Conservation (phyloP, 306 rosid species). For the Ochetophila trinervis region DNA sequence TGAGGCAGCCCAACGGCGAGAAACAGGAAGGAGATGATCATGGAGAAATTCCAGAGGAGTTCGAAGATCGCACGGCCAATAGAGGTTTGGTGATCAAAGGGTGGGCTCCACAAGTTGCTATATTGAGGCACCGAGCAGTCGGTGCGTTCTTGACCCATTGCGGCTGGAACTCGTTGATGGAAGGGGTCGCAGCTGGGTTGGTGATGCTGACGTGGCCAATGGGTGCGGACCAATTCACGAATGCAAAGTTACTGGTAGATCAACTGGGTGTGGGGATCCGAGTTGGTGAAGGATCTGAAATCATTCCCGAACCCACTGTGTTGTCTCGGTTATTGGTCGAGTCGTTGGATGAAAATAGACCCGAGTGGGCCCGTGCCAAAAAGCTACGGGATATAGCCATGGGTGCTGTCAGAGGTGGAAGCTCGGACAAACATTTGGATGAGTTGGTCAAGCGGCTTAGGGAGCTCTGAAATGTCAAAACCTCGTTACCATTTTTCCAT, state of each 20-base stretch:
- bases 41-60: constrained; percentile 10
- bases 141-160: constrained; percentile 52
- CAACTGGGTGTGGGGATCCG: constrained; percentile 30
- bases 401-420: constrained; percentile 30
- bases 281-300: constrained; percentile 29
- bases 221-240: constrained; percentile 41
- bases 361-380: constrained; percentile 26
- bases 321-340: constrained; percentile 17
- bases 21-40: not conserved
- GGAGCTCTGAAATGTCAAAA: not conserved
- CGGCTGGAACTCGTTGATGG: constrained; percentile 58
- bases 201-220: constrained; percentile 60
- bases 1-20: not conserved
- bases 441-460: constrained; percentile 21
- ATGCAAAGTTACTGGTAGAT: constrained; percentile 39
- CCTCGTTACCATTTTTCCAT: too few relatives aligned
- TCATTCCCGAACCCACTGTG: constrained; percentile 20
- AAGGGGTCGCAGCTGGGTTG: constrained; percentile 37
- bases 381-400: constrained; percentile 24
- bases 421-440: constrained; percentile 36
- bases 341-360: constrained; percentile 5
- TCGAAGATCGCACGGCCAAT: constrained; percentile 17
- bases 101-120: constrained; percentile 48
- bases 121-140: constrained; percentile 39
- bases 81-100: constrained; percentile 37